Conservation (phyloP, 1,139 yeast genomes). For the Yueomyces sp. region DNA sequence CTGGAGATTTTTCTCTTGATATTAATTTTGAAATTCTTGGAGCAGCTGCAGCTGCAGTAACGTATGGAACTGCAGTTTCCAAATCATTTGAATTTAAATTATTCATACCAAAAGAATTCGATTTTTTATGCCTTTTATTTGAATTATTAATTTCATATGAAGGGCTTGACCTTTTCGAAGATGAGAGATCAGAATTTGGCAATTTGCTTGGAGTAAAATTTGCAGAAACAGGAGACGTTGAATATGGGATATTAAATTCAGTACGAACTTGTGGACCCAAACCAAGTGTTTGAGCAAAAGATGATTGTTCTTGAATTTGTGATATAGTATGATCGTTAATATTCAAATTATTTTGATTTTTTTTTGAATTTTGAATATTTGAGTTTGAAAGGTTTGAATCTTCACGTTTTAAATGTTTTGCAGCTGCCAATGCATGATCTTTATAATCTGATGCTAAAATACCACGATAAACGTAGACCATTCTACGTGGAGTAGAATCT, state of each 20-base stretch:
- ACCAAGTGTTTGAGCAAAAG: background rate
- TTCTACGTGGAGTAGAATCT: slow-evolving; percentile 74
- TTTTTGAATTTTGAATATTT: background rate
- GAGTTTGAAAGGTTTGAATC: background rate
- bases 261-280: background rate
- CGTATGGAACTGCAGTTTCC: slow-evolving; percentile 7
- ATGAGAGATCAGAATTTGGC: too few relatives aligned
- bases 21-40: slow-evolving; percentile 61
- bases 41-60: slow-evolving; percentile 77
- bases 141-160: background rate
- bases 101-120: background rate
- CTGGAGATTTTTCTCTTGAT: slow-evolving; percentile 16
- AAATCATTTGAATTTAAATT: background rate
- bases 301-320: slow-evolving; percentile 1
- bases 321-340: background rate
- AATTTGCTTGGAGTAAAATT: slow-evolving; percentile 27
- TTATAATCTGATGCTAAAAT: slow-evolving; percentile 60
- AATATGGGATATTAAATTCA: slow-evolving; percentile 43
- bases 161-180: background rate
- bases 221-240: slow-evolving; percentile 69
- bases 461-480: slow-evolving; percentile 79
- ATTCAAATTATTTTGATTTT: background rate
- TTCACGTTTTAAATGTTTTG: slow-evolving; percentile 20
- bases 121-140: background rate
- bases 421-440: slow-evolving; percentile 48